Evolutionary conservation across 345 rosid species (phyloP).

Genomic region (Theobroma cacao): DNA sequence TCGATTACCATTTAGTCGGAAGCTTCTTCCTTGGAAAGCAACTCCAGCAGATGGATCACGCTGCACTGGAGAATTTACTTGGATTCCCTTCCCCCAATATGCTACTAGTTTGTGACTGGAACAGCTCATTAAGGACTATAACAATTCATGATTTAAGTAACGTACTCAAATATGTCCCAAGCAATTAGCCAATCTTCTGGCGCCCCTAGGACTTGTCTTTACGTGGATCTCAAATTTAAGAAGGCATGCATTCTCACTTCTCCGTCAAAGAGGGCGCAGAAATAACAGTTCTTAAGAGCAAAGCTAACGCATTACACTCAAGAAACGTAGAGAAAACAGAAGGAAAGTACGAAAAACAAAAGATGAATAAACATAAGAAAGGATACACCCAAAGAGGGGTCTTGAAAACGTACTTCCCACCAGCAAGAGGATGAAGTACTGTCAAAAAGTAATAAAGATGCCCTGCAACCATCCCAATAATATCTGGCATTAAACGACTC

Average conservation of each 20-base stretch:
- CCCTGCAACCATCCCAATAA: constrained; percentile 64
- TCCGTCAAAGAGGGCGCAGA: too few species aligned
- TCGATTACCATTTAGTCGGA: constrained; percentile 25
- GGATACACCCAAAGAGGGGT: constrained; percentile 78
- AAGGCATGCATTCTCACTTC: too few species aligned
- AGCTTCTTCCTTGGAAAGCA: constrained; percentile 48
- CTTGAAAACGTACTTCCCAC: constrained; percentile 46
- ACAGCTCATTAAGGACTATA: background rate
- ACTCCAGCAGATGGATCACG: background rate
- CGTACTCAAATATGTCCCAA: background rate
- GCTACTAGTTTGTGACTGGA: constrained; percentile 13
- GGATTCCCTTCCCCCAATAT: constrained; percentile 6
- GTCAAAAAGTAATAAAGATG: constrained; percentile 61
- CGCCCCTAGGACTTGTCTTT: too few species aligned
- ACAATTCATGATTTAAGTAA: background rate
- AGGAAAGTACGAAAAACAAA: constrained; percentile 15
- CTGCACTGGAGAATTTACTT: constrained; percentile 11
- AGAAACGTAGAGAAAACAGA: background rate
- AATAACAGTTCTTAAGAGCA: too few species aligned
- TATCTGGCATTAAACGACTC: constrained; percentile 45
- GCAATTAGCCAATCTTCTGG: background rate
- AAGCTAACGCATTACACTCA: too few species aligned
- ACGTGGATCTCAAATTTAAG: too few species aligned
- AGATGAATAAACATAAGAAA: background rate
- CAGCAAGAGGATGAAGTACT: constrained; percentile 66